phyloP scores from a whole-genome alignment of 257 asterid genomes.

The Nicotiana otophora region DNA sequence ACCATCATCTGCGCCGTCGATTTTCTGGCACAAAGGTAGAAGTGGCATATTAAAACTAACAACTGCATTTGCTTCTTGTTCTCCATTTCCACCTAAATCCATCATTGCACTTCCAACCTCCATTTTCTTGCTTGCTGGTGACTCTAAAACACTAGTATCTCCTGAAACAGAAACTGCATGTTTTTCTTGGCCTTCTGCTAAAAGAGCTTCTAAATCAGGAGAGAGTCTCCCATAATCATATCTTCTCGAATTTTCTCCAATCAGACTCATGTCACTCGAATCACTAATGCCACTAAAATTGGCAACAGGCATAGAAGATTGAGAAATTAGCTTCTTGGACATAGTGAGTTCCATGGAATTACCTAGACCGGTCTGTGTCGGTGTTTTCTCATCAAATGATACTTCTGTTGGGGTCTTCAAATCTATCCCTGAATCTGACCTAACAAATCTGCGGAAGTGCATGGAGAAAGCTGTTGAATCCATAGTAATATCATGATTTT shows the following conservation, averaged over 20 bases:
- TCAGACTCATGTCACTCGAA: constrained; percentile 88
- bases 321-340: constrained; percentile 32
- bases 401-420: constrained; percentile 67
- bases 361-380: constrained; percentile 38
- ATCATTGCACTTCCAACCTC: constrained; percentile 26
- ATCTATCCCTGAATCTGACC: constrained; percentile 75
- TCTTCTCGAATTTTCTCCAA: constrained; percentile 49
- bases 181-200: constrained; percentile 46
- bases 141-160: constrained; percentile 26
- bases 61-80: constrained; percentile 18
- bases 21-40: constrained; percentile 26
- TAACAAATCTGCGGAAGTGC: constrained; percentile 86
- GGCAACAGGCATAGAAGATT: constrained; percentile 27
- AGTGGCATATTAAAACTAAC: constrained; percentile 17
- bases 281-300: constrained; percentile 42
- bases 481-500: constrained; percentile 82
- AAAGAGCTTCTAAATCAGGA: constrained; percentile 62
- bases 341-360: constrained; percentile 60
- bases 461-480: constrained; percentile 96
- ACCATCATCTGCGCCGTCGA: constrained; percentile 31
- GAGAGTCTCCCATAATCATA: constrained; percentile 67
- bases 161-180: constrained; percentile 32
- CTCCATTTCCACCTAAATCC: constrained; percentile 17
- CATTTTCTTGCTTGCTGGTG: constrained; percentile 28
- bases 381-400: constrained; percentile 68